phyloP scores from a whole-genome alignment of 2,329 filamentous ascomycete species.

The Aspergillus sp. region DNA sequence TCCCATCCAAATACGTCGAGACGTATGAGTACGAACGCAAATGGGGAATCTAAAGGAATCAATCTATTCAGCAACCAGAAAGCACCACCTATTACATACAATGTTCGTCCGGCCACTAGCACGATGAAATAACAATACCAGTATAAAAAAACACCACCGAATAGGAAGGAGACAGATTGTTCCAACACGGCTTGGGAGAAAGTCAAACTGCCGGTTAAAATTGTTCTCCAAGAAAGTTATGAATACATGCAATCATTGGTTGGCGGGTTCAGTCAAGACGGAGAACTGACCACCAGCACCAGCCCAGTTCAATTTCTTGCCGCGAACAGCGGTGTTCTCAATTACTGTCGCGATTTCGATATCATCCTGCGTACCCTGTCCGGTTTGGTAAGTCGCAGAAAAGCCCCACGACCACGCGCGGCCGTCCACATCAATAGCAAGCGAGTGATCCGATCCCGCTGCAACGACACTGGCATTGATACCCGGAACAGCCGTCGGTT shows the following conservation, averaged over 20 bases:
- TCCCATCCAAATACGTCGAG: too few species aligned
- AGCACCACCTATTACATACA: background rate
- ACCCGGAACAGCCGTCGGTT: constrained; percentile 56
- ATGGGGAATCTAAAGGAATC: background rate
- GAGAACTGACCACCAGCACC: constrained; percentile 78
- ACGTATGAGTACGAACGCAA: background rate
- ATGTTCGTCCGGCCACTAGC: background rate
- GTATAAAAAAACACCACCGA: background rate
- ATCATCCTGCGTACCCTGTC: constrained; percentile 71
- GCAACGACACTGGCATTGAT: constrained; percentile 53
- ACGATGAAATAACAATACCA: background rate
- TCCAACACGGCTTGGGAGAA: too few species aligned
- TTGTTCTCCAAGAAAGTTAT: background rate
- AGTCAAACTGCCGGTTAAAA: background rate
- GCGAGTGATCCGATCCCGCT: constrained; percentile 65
- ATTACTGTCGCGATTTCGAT: constrained; percentile 70
- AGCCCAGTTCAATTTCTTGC: constrained; percentile 67
- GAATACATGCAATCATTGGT: constrained; percentile 4
- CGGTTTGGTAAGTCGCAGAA: constrained; percentile 72
- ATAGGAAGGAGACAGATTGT: background rate
- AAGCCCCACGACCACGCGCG: constrained; percentile 75
- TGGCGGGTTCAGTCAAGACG: constrained; percentile 31
- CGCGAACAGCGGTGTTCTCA: constrained; percentile 75
- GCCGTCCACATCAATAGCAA: constrained; percentile 63
- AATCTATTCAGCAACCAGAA: background rate